Conservation (phyloP, 2,329 filamentous ascomycete species). For the Hypoxylon sp. region DNA sequence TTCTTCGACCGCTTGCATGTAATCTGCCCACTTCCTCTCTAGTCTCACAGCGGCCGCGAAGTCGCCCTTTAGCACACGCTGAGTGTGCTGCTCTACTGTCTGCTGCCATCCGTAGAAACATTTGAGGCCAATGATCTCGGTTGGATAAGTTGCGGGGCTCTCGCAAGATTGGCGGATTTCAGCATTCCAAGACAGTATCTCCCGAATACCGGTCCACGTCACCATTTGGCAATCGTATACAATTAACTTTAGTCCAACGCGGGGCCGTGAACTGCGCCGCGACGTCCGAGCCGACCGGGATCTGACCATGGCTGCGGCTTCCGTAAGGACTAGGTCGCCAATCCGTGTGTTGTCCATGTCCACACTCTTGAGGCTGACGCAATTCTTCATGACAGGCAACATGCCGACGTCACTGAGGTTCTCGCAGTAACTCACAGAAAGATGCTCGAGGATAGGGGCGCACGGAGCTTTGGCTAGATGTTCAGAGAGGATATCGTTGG, state of each 20-base stretch:
- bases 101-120: constrained; percentile 97
- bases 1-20: constrained; percentile 93
- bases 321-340: constrained; percentile 86
- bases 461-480: constrained; percentile 84
- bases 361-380: constrained; percentile 76
- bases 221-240: constrained; percentile 94
- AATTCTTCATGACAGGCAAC: constrained; percentile 84
- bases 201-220: constrained; percentile 91
- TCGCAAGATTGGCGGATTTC: constrained; percentile 72
- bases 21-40: constrained; percentile 92
- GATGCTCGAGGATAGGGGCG: constrained; percentile 78
- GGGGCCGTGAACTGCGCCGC: constrained; percentile 60
- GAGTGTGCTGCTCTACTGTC: constrained; percentile 93
- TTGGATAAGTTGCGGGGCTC: constrained; percentile 71
- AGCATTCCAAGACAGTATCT: constrained; percentile 88
- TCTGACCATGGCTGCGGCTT: constrained; percentile 85
- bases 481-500: constrained; percentile 79
- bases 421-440: constrained; percentile 93
- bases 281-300: constrained; percentile 68
- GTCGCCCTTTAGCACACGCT: constrained; percentile 84
- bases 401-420: constrained; percentile 86
- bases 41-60: constrained; percentile 81
- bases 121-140: constrained; percentile 87
- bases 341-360: constrained; percentile 96
- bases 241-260: constrained; percentile 79